Base-by-base conservation (phyloP, 306 rosid genomes). In the Vigna trinervia region DNA sequence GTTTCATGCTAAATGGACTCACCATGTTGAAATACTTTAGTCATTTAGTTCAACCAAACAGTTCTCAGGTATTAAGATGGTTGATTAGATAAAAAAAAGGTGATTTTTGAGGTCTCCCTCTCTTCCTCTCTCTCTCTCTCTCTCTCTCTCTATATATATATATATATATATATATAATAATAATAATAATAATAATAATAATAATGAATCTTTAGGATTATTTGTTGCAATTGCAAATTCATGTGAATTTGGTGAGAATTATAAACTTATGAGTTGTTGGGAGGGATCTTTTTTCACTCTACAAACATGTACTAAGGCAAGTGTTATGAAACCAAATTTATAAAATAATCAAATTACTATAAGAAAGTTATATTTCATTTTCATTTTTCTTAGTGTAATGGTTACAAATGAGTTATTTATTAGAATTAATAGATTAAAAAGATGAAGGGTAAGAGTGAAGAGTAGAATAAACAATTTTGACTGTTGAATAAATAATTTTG, bases 11-110 rank as follows among this genome's bases (percentile, higher is more conserved):
- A 22, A 20, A 45, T 67, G 56, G 56, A 22, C 11, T 12, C 39
- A 12, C 20, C 53, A 12, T 43, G 39, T 17, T 64, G 2, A 66
- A 19, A 11, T 20, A 39, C 51, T 65, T 38, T 4, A 19, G 36
- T 41, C 53, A 66, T 64, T 39, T 17, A 64, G 50, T 43, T 65
- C 71, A 65, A 38, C 51, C 17, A 64, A 64, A 64, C 50, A 11
- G 48, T 17, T 38, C 11, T 41, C 34, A 41, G 19, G 17, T 19
- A 11, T 20, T 45, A 43, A 43, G 38, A 30, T 68, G 73, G 56
- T 46, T 23, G 8, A 63, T 8, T n/a, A 36, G 48, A 38, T 63
- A 32, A 61, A 61, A 14, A 1, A 45, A 3, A 11, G 5, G 50
- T 45, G 23, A 12, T 14, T 0, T 32, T 60, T 60, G 15, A 13